These are phyloP conservation scores for Coemansia sp. DNA, from an alignment of 192 early-diverging fungal species.

Conservation along the genomic window DNA sequence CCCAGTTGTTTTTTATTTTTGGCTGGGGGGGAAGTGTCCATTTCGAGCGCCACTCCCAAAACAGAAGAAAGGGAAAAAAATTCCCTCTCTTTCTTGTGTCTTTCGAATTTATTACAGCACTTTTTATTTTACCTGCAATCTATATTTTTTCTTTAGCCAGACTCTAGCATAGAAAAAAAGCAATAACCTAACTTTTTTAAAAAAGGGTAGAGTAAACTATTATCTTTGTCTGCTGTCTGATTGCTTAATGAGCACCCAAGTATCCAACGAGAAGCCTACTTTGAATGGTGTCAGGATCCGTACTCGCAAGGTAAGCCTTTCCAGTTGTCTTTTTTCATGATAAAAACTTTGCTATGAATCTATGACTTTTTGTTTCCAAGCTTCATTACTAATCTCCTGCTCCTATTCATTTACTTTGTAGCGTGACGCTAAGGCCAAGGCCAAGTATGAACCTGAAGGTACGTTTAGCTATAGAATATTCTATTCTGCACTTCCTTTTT, in stretches of 20 bases:
- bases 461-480: background rate
- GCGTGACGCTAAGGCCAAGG: constrained; percentile 62
- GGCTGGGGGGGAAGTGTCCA: background rate
- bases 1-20: background rate
- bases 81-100: no score
- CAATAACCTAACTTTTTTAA: background rate
- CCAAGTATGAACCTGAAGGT: constrained; percentile 69
- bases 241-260: constrained; percentile 50
- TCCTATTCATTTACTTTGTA: constrained; percentile 12
- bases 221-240: constrained; percentile 8
- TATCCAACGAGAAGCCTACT: constrained; percentile 54
- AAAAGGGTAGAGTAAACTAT: background rate
- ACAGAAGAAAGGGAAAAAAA: constrained; percentile 6
- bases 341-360: no score
- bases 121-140: constrained; percentile 12
- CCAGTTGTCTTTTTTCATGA: no score
- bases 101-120: background rate
- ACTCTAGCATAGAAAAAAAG: constrained; percentile 6
- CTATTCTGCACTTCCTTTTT: no score
- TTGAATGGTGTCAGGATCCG: constrained; percentile 53
- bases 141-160: constrained; percentile 6
- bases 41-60: background rate
- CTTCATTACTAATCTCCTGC: no score
- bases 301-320: constrained; percentile 45
- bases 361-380: no score